Evolutionary conservation across 805 yeast species (phyloP).

Genomic region (Zygotorulaspora florentina): DNA sequence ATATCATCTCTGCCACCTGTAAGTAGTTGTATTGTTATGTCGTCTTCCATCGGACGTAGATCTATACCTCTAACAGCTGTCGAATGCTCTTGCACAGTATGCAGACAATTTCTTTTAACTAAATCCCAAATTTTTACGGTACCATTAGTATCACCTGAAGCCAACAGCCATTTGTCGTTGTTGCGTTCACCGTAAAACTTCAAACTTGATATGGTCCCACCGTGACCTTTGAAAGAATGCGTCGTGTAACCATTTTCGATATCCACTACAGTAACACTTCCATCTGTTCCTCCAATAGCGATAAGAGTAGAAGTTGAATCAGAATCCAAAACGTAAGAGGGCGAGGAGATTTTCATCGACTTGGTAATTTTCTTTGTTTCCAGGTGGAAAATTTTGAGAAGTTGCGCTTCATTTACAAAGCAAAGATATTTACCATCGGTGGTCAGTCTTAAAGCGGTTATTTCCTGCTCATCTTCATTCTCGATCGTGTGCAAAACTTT

Average conservation of each 20-base stretch:
- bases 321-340: slow-evolving; percentile 70
- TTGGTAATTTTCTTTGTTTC: slow-evolving; percentile 41
- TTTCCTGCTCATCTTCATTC: slow-evolving; percentile 76
- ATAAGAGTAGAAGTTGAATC: slow-evolving; percentile 81
- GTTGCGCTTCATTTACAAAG: slow-evolving; percentile 78
- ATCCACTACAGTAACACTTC: slow-evolving; percentile 88
- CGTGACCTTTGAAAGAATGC: slow-evolving; percentile 90
- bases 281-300: slow-evolving; percentile 95
- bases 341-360: slow-evolving; percentile 63
- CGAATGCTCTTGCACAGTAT: slow-evolving; percentile 66
- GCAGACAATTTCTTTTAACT: slow-evolving; percentile 63
- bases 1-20: slow-evolving; percentile 91
- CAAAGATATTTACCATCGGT: slow-evolving; percentile 72
- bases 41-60: slow-evolving; percentile 37
- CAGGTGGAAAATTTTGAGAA: slow-evolving; percentile 57
- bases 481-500: slow-evolving; percentile 51
- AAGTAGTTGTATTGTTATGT: slow-evolving; percentile 42
- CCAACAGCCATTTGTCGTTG: slow-evolving; percentile 68
- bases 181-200: slow-evolving; percentile 70
- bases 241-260: slow-evolving; percentile 82
- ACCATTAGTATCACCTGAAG: slow-evolving; percentile 64
- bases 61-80: slow-evolving; percentile 84
- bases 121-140: slow-evolving; percentile 59
- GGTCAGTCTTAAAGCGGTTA: slow-evolving; percentile 71
- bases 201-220: slow-evolving; percentile 77